These are phyloP conservation scores for Tricholoma matsutake DNA, from an alignment of 768 basidiomycete species.

Conservation along the genomic window DNA sequence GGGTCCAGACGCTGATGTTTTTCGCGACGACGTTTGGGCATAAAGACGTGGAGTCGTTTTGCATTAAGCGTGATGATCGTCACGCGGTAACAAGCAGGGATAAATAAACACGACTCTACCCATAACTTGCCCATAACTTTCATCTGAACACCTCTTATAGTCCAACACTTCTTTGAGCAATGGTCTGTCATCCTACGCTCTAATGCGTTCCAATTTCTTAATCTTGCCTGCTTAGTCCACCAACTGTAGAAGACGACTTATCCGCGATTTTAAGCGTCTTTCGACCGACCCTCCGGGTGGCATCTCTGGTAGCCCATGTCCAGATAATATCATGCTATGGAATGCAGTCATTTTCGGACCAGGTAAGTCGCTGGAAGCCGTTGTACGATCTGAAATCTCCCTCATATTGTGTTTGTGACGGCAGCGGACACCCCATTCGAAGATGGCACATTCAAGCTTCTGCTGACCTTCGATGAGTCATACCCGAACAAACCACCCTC, in stretches of 20 bases:
- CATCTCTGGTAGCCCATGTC: conserved; percentile 94
- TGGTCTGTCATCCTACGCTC: background rate
- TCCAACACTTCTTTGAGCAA: background rate
- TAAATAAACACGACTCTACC: conserved; percentile 1
- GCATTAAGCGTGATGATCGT: too few relatives aligned
- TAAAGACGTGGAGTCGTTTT: too few relatives aligned
- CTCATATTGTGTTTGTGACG: conserved; percentile 1
- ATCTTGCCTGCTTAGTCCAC: conserved; percentile 65
- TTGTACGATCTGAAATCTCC: background rate
- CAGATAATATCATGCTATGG: conserved; percentile 99
- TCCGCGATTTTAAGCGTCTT: conserved; percentile 96
- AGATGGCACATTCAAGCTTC: conserved; percentile 97
- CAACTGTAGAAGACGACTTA: conserved; percentile 90
- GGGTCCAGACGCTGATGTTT: too few relatives aligned
- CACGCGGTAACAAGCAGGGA: background rate
- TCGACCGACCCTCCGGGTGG: conserved; percentile 94
- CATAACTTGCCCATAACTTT: background rate
- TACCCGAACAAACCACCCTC: conserved; percentile 99
- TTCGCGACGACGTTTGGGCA: too few relatives aligned
- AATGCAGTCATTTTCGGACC: conserved; percentile 99
- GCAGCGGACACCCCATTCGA: conserved; percentile 98
- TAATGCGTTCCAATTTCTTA: background rate
- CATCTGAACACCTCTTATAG: background rate
- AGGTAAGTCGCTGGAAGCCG: conserved; percentile 51
- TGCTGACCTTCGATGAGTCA: conserved; percentile 93